A percentile compares a stretch with the other conserved stretches of the same genome.
These are phyloP conservation scores for Aspergillus hortae DNA, from an alignment of 2,329 filamentous ascomycete species.

Conservation along the genomic window DNA sequence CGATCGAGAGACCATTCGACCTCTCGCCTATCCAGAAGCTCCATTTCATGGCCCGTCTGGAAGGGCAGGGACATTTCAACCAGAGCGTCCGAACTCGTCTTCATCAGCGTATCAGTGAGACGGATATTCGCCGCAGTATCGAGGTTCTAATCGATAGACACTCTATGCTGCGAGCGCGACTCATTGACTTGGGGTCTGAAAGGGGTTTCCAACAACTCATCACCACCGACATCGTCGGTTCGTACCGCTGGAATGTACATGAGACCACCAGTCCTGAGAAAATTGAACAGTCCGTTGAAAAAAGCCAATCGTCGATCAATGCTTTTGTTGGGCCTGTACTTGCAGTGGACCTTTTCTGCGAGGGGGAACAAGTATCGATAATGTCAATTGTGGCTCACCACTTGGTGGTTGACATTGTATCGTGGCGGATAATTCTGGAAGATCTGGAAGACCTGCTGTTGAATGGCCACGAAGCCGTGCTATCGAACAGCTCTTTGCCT, in stretches of 20 bases:
- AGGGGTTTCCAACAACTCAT: slow-evolving; percentile 26
- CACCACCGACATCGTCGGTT: slow-evolving; percentile 25
- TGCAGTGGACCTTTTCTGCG: slow-evolving; percentile 40
- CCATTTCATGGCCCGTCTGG: slow-evolving; percentile 32
- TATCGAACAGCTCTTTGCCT: slow-evolving; percentile 26
- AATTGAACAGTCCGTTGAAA: slow-evolving; percentile 22
- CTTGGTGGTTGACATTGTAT: slow-evolving; percentile 39
- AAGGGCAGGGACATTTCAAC: slow-evolving; percentile 36
- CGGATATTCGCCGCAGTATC: slow-evolving; percentile 24
- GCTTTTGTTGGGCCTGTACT: slow-evolving; percentile 38
- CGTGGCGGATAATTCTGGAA: slow-evolving; percentile 38
- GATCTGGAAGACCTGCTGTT: slow-evolving; percentile 36
- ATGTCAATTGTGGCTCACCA: slow-evolving; percentile 38
- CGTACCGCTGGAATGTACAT: slow-evolving; percentile 26
- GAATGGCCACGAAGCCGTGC: slow-evolving; percentile 20
- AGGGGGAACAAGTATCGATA: slow-evolving; percentile 26
- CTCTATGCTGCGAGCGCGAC: slow-evolving; percentile 37
- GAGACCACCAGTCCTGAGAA: slow-evolving; percentile 15
- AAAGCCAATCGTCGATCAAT: slow-evolving; percentile 33
- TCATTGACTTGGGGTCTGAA: slow-evolving; percentile 17
- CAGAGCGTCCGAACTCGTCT: slow-evolving; percentile 35
- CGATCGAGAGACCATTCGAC: slow-evolving; percentile 27
- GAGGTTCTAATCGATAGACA: slow-evolving; percentile 31
- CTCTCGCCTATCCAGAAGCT: slow-evolving; percentile 39
- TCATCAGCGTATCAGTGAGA: slow-evolving; percentile 21